Conservation (phyloP, 805 yeast genomes). For the Saccharomycopsis vini region DNA sequence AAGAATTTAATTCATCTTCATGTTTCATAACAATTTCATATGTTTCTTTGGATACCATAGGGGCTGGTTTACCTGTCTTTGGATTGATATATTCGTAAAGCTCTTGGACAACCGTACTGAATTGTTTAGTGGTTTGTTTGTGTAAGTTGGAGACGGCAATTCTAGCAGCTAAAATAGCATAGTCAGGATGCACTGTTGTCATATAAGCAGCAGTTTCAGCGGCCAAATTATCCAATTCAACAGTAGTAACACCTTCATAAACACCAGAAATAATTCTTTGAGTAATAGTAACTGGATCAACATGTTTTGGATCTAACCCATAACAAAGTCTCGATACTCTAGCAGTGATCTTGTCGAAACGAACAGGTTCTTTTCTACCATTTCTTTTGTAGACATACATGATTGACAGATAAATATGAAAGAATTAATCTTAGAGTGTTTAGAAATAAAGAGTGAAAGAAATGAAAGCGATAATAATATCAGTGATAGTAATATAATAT, state of each 20-base stretch:
- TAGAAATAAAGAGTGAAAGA: no score
- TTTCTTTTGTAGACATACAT: conserved; percentile 90
- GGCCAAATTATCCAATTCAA: conserved; percentile 73
- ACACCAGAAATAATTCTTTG: conserved; percentile 95
- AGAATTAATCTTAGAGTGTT: no score
- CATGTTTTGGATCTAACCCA: conserved; percentile 84
- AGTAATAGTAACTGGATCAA: conserved; percentile 92
- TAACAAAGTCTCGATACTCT: conserved; percentile 88
- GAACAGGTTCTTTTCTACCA: conserved; percentile 90
- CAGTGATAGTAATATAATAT: no score
- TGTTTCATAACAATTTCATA: conserved; percentile 54
- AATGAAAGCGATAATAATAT: no score
- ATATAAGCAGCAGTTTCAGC: conserved; percentile 97
- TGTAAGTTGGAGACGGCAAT: conserved; percentile 90
- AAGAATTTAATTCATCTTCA: conserved; percentile 58
- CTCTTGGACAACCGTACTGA: conserved; percentile 66
- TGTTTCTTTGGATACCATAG: conserved; percentile 64
- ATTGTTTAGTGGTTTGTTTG: conserved; percentile 85
- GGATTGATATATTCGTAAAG: conserved; percentile 77
- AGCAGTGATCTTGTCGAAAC: conserved; percentile 95
- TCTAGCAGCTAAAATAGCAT: conserved; percentile 90
- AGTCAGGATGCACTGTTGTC: conserved; percentile 98
- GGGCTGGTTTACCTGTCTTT: conserved; percentile 54
- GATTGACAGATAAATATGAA: not conserved
- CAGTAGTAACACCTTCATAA: conserved; percentile 92